Evolutionary conservation across 345 rosid genomes (phyloP).

Genomic region (Mangifera indica): DNA sequence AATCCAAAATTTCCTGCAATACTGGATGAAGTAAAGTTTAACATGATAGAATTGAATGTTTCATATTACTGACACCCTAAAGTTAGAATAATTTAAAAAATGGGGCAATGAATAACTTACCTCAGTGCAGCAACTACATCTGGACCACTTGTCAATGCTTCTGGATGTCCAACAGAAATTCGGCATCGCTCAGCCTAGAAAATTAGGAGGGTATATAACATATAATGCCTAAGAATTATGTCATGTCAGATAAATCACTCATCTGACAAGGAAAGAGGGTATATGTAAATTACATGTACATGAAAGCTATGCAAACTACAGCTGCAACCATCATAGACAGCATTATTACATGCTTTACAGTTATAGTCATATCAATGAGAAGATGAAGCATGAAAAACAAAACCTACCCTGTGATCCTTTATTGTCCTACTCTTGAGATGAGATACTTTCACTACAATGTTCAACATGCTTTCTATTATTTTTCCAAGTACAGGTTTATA

Average conservation of each 20-base stretch:
- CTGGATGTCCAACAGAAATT: slow-evolving; percentile 76
- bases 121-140: slow-evolving; percentile 76
- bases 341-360: background rate
- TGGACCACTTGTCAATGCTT: slow-evolving; percentile 54
- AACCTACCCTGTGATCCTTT: background rate
- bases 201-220: slow-evolving; percentile 20
- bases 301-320: background rate
- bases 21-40: slow-evolving; percentile 36
- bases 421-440: background rate
- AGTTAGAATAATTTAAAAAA: slow-evolving; percentile 1
- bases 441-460: background rate
- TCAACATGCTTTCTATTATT: background rate
- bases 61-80: background rate
- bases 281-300: background rate
- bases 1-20: slow-evolving; percentile 78
- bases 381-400: background rate
- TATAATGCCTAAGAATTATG: background rate
- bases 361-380: background rate
- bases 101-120: slow-evolving; percentile 28
- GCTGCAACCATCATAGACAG: background rate
- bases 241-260: background rate
- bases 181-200: slow-evolving; percentile 90
- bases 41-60: slow-evolving; percentile 10
- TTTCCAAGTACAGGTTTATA: background rate
- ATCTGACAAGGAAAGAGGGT: background rate